Conservation (phyloP, 805 yeast species). For the Sugiyamaella mastotermitis region DNA sequence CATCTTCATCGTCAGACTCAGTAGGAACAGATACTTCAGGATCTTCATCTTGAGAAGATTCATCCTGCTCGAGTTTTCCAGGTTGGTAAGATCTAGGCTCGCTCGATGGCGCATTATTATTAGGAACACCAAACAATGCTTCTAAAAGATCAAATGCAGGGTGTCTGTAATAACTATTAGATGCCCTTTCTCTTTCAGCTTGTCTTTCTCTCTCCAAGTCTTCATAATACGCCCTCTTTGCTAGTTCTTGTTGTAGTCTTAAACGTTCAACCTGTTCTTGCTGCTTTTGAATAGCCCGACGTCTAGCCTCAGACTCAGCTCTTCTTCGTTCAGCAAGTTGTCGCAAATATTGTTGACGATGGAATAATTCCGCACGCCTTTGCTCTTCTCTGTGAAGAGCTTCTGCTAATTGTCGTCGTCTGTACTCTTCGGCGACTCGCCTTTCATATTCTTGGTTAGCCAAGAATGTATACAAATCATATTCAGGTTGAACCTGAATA, state of each 20-base stretch:
- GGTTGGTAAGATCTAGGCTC: background rate
- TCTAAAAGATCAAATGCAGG: constrained; percentile 1
- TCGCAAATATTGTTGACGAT: constrained; percentile 5
- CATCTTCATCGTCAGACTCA: constrained; percentile 9
- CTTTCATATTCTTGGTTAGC: constrained; percentile 11
- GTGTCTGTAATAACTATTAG: background rate
- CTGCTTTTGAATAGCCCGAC: constrained; percentile 3
- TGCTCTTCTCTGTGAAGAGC: too few relatives aligned
- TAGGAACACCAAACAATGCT: background rate
- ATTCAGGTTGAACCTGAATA: constrained; percentile 3
- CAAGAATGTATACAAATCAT: constrained; percentile 3
- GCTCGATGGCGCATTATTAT: constrained; percentile 4
- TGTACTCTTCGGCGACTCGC: constrained; percentile 10
- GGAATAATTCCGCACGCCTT: too few relatives aligned
- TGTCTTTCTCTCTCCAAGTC: constrained; percentile 1
- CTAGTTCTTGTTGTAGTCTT: constrained; percentile 6
- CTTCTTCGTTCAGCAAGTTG: constrained; percentile 1
- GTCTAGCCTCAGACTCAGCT: constrained; percentile 2
- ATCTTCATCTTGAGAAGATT: constrained; percentile 10
- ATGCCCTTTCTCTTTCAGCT: background rate
- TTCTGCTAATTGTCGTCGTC: constrained; percentile 6
- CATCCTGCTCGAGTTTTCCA: background rate
- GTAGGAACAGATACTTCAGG: constrained; percentile 16
- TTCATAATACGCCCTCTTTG: constrained; percentile 1
- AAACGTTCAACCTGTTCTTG: constrained; percentile 3